These are phyloP conservation scores for Ceratocystis smalleyi DNA, from an alignment of 2,329 filamentous ascomycete species.

Conservation along the genomic window DNA sequence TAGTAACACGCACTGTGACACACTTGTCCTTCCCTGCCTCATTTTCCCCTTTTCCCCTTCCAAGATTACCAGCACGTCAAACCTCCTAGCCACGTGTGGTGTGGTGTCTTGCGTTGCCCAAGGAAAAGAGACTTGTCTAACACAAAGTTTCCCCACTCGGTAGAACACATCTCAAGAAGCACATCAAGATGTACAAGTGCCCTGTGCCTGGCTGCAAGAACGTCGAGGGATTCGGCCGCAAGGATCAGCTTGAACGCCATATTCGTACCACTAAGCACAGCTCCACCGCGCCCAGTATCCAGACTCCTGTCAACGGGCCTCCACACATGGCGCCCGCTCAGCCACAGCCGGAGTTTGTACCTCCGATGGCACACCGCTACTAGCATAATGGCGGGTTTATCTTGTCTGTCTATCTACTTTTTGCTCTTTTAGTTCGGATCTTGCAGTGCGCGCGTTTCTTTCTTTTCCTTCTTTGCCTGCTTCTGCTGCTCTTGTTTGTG, in stretches of 20 bases:
- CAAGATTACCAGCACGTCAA: background rate
- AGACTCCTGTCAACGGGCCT: background rate
- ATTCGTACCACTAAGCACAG: conserved; percentile 15
- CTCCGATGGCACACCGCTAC: conserved; percentile 4
- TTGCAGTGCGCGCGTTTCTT: background rate
- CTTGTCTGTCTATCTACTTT: background rate
- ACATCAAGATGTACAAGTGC: conserved; percentile 16
- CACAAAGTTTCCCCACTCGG: background rate
- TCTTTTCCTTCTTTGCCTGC: background rate
- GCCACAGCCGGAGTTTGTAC: conserved; percentile 2
- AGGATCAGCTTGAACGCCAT: conserved; percentile 16
- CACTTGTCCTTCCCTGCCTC: background rate
- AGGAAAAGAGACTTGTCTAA: background rate
- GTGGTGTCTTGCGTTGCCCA: background rate
- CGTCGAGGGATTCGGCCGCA: conserved; percentile 15
- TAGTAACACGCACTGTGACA: background rate
- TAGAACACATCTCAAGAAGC: conserved; percentile 16
- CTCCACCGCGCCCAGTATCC: background rate
- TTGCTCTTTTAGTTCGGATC: background rate
- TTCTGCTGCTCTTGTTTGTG: background rate
- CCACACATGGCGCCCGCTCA: background rate
- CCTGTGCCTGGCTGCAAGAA: conserved; percentile 14
- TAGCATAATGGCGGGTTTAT: background rate
- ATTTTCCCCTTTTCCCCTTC: background rate
- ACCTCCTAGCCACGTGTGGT: background rate